Conservation (phyloP, 441 rosid species). For the Geranium incanum region DNA sequence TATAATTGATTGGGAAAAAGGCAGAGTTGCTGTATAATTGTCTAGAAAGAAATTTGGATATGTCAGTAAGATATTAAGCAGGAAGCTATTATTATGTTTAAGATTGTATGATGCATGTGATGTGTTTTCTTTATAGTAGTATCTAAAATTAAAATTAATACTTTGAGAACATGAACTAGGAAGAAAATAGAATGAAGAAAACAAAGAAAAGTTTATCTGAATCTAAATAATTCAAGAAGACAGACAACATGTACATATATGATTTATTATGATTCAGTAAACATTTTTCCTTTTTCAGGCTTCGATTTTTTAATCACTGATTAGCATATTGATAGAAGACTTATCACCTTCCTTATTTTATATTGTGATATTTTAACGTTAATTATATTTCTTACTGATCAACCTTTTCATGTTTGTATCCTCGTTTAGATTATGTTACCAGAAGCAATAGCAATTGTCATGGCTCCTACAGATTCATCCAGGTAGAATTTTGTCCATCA, state of each 20-base stretch:
- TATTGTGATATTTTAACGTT: not conserved
- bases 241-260: not conserved
- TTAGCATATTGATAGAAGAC: not conserved
- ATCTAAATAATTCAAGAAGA: not conserved
- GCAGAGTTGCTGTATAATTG: not conserved
- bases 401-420: constrained; percentile 1
- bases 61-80: too few relatives aligned
- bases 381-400: not conserved
- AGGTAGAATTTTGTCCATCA: constrained; percentile 32
- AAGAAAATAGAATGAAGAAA: not conserved
- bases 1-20: not conserved
- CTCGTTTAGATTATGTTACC: constrained; percentile 72
- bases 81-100: not conserved
- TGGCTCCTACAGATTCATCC: constrained; percentile 87
- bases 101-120: not conserved
- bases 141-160: not conserved
- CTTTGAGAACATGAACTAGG: not conserved
- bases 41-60: not conserved
- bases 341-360: not conserved
- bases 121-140: not conserved
- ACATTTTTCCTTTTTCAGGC: not conserved
- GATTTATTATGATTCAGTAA: not conserved
- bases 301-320: not conserved
- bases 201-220: too few relatives aligned
- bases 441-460: constrained; percentile 85